A percentile compares a stretch with the other conserved stretches of the same genome.
These are phyloP conservation scores for Agapanthus africanus DNA, from an alignment of 106 monocot species.

Conservation along the genomic window DNA sequence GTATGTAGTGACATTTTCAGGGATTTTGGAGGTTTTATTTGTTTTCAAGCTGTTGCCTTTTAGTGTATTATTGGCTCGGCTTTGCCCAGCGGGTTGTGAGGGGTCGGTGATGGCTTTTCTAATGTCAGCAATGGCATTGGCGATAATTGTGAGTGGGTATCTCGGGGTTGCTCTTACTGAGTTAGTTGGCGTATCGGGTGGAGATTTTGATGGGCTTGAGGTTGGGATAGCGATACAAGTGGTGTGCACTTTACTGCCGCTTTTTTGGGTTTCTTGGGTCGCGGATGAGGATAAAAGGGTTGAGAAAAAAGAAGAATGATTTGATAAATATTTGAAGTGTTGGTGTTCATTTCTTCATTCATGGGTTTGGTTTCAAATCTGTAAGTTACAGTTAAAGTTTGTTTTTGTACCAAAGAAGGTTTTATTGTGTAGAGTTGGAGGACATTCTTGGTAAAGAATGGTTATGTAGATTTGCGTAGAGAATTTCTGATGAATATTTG, in stretches of 20 bases:
- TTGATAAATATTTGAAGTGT: too few species aligned
- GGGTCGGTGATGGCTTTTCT: slow-evolving; percentile 78
- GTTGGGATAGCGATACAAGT: slow-evolving; percentile 40
- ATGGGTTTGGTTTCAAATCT: too few species aligned
- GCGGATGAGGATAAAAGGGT: slow-evolving; percentile 12
- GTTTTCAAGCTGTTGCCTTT: slow-evolving; percentile 64
- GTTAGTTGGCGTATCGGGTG: slow-evolving; percentile 28
- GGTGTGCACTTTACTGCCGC: slow-evolving; percentile 41
- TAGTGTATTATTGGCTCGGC: slow-evolving; percentile 47
- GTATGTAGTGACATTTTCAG: slow-evolving; percentile 63
- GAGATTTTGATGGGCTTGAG: slow-evolving; percentile 40
- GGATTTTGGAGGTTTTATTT: slow-evolving; percentile 49
- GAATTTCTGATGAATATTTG: too few species aligned
- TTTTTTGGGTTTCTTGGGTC: slow-evolving; percentile 50
- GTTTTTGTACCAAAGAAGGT: too few species aligned
- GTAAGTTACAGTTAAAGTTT: too few species aligned
- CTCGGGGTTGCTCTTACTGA: slow-evolving; percentile 57
- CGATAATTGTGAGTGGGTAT: slow-evolving; percentile 62
- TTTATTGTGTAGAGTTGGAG: too few species aligned
- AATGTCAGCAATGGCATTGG: slow-evolving; percentile 56
- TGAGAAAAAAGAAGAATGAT: slow-evolving; percentile 35
- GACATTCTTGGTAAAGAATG: too few species aligned
- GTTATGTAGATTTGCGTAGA: too few species aligned
- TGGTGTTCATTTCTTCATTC: too few species aligned
- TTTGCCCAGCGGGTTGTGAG: slow-evolving; percentile 76